Percentiles rank a stretch among this genome's conserved stretches.
These are phyloP conservation scores for Populus hybrid DNA, from an alignment of 441 rosid species.

Conservation along the genomic window DNA sequence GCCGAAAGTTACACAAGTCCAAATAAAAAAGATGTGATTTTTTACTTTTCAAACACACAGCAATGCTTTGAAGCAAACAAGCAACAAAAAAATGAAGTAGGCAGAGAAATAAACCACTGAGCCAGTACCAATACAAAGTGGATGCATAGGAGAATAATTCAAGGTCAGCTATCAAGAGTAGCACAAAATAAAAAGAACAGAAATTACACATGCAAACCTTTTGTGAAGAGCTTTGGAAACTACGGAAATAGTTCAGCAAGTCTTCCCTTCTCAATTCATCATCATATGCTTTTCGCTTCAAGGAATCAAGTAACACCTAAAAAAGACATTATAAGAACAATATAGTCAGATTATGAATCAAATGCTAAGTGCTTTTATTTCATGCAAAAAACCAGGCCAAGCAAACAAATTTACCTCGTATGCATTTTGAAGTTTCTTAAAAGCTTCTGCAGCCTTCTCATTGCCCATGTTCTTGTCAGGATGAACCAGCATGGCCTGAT, in stretches of 20 bases:
- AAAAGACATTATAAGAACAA: background rate
- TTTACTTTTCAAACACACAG: background rate
- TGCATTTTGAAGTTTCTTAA: slow-evolving; percentile 97
- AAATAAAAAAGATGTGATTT: background rate
- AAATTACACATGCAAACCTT: slow-evolving; percentile 45
- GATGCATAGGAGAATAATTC: slow-evolving; percentile 8
- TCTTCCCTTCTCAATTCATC: slow-evolving; percentile 89
- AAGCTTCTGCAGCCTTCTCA: slow-evolving; percentile 97
- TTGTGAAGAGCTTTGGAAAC: slow-evolving; percentile 69
- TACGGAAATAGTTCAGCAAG: slow-evolving; percentile 63
- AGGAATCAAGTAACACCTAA: slow-evolving; percentile 78
- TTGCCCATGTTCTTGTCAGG: slow-evolving; percentile 99
- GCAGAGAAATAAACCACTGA: background rate
- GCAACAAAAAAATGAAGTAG: background rate
- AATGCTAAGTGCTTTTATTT: slow-evolving; percentile 6
- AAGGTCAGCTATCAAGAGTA: slow-evolving; percentile 4
- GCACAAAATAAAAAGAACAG: slow-evolving; percentile 1
- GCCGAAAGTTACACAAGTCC: background rate
- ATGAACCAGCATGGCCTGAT: slow-evolving; percentile 95
- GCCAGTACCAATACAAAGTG: background rate
- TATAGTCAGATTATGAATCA: slow-evolving; percentile 14
- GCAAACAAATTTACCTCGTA: slow-evolving; percentile 61
- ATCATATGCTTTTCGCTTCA: slow-evolving; percentile 77
- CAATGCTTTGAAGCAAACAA: background rate
- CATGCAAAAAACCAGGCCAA: slow-evolving; percentile 10